Base-by-base conservation (phyloP, 306 rosid genomes). In the Prunus salicina region DNA sequence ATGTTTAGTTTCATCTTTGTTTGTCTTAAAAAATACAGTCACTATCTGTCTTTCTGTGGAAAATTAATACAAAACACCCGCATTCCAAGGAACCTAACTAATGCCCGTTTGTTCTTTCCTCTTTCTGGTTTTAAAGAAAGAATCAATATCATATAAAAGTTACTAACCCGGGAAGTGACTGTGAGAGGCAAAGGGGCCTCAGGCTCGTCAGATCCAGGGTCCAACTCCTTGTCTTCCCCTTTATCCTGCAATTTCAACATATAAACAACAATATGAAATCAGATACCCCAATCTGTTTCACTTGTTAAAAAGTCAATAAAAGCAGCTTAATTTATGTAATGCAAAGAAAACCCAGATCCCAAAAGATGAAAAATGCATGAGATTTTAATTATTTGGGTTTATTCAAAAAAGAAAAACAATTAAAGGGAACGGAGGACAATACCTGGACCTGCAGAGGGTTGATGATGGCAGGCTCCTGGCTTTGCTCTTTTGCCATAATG, bases 121-220 rank as follows among this genome's bases (percentile, higher is more conserved):
- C 24, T 51, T 50, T 27, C 43, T 45, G 14, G 15, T 27, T 62
- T 32, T 19, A 2, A 0, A 1, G 5, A 62, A 10, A 64, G 16
- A 32, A 3, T 25, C 69, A 2, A 18, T 4, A 38, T 10, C 0
- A 15, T 28, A 13, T 43, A 67, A 6, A 18, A 68, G 61, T 50
- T 12, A 76, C 79, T 51, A 64, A 94, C 99, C 96, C 96, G 74
- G 79, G 97, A 91, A 81, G 96, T 85, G 43, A 79, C 91, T 45
- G 93, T 86, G 67, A 86, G 89, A 79, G 97, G 96, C 83, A 90
- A 80, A 32, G 96, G 96, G 52, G 84, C 83, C 76, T 84, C 93
- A 63, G 82, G 71, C 76, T 88, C 91, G 69, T 84, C 84, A 45
- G 80, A 73, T 76, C 88, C 81, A 16, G 82, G 82, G 73, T 81